Base-by-base conservation (phyloP, 164 flowering plant genomes). In the Protea cynaroides region DNA sequence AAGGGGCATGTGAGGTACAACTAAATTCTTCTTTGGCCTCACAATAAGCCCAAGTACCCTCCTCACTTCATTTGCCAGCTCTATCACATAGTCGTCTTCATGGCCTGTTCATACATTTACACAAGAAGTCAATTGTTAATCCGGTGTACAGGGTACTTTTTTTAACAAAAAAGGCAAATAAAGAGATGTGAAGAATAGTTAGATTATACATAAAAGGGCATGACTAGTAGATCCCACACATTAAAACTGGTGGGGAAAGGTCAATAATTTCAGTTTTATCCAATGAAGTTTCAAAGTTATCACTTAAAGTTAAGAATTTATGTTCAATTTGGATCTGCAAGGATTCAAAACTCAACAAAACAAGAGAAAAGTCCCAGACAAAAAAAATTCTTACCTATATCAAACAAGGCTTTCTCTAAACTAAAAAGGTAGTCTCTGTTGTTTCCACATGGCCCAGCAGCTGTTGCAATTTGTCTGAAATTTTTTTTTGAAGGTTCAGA, bases 391-490 rank as follows among this genome's bases (percentile, higher is more conserved):
- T 71, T 72, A 88, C 97, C 96, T 37, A 95, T 88, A 68, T 83
- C 88, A 69, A 58, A 73, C 84, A 95, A 37, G 61, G 97, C 97
- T 70, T 95, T 92, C 76, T 95, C 99, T 68, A 92, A 66, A 69
- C 51, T 63, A 79, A 91, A 95, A 37, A 95, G 73, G 68, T 95
- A 95, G 53, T 92, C 96, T 76, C 96, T 82, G 69, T 90, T 92
- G 84, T 92, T 89, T 18, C 99, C 99, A 60, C 92, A 88, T 0
- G 99, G 99, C 21, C 99, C 99, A 74, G 55, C 18, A 14, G 97
- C 99, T 53, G 90, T 88, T 50, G 99, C 97, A 61, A 95, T 95
- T 87, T 95, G 99, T 57, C 92, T 90, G 82, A 23, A n/a, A n/a
- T n/a, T n/a, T n/a, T n/a, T n/a, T n/a, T 15, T 54, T 4, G 9